Evolutionary conservation across 1,139 yeast genomes (phyloP).

Genomic region (Pichia sp.): DNA sequence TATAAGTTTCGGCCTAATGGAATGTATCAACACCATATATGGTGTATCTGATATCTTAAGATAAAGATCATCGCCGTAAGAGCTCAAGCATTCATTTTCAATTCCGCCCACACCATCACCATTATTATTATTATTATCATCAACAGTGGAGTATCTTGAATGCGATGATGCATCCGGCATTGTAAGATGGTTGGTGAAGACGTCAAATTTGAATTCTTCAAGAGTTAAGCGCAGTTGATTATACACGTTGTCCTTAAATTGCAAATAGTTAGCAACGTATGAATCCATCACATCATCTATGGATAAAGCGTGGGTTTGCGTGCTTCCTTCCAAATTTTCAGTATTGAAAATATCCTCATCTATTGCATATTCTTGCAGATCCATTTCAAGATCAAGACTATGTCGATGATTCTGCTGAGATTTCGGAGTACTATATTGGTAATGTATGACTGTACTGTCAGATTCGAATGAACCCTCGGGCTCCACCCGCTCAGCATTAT

Average conservation of each 20-base stretch:
- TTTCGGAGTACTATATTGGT: no score
- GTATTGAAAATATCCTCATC: not conserved
- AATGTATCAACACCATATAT: slow-evolving; percentile 19
- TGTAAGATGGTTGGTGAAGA: slow-evolving; percentile 18
- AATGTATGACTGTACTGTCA: no score
- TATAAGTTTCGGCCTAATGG: slow-evolving; percentile 15
- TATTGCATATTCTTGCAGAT: not conserved
- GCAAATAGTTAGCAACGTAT: not conserved
- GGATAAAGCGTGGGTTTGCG: not conserved
- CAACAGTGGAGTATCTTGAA: not conserved
- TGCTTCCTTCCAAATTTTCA: slow-evolving; percentile 1
- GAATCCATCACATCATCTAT: slow-evolving; percentile 2
- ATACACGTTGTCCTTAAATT: slow-evolving; percentile 1
- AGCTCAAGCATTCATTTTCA: slow-evolving; percentile 1
- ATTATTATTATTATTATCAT: not conserved
- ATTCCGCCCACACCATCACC: not conserved
- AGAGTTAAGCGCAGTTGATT: slow-evolving; percentile 11
- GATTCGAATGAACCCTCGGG: no score
- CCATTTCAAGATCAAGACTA: not conserved
- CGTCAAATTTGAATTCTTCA: slow-evolving; percentile 24
- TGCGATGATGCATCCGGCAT: slow-evolving; percentile 1
- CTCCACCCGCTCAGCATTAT: no score
- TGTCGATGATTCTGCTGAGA: no score
- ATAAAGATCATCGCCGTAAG: not conserved
- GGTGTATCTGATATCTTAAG: slow-evolving; percentile 16